Evolutionary conservation across 176 grass and related monocot genomes (phyloP), one percentile per base, ranked within the genome.

Genomic region (Alloteropsis semialata): DNA sequence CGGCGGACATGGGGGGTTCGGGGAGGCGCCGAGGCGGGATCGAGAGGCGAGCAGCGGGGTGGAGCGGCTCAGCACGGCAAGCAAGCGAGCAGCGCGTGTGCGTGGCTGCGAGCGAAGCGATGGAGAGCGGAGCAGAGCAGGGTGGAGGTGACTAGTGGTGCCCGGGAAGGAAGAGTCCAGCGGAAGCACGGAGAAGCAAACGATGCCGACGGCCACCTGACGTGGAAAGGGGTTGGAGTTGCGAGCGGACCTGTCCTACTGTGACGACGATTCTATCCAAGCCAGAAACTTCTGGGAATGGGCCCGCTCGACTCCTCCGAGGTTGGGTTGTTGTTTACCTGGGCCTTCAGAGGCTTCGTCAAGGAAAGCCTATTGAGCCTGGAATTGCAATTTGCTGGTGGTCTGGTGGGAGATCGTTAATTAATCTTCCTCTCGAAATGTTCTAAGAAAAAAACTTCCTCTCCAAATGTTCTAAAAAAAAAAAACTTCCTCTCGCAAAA

Each of bases 181-280:
- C 37, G 4, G 36, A 50, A n/a, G 45, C 12, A 28, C 8, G n/a
- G 39, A 69, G 36, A 27, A 11, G 74, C 24, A 77, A 7, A 74
- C 28, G 34, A 44, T 34, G 65, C 46, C 28, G 4, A 25, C 64
- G 42, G 62, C 34, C 8, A 10, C 33, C 8, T 50, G 81, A 69
- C 41, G 69, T 84, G 87, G 76, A 29, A 10, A 69, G 75, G 13
- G 0, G 28, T 24, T 36, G 81, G 46, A 88, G 75, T 84, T 84
- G 58, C 86, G 46, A 5, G 28, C 10, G 22, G 75, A 39, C 38
- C 28, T 87, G 36, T 67, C 14, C 77, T 48, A 48, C 65, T 43
- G 17, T n/a, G 48, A 18, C 18, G 62, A 19, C 16, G 30, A 15
- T 12, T 14, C 32, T 64, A 12, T 32, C 33, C 7, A 86, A 43